Base-by-base conservation (phyloP, 1,139 yeast species). In the Arxiozyma bovina region DNA sequence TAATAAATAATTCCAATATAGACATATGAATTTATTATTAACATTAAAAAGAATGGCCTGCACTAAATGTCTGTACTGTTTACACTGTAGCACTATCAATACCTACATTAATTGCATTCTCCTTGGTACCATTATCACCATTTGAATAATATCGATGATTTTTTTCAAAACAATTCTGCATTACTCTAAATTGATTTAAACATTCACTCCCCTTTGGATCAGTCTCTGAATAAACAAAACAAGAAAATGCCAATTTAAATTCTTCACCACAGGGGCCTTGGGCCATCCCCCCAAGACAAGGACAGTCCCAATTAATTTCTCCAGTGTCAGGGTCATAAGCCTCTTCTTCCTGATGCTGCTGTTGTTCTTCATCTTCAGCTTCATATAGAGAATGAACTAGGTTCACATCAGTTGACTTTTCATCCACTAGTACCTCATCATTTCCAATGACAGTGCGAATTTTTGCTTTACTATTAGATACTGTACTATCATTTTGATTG, bases 221-320 rank as follows among this genome's bases (percentile, higher is more conserved):
- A 55, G 85, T 85, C 67, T 86, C 89, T 12, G 98, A 90, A 76
- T 87, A 91, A 43, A 93, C 94, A 69, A 94, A 93, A 72, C 99
- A 93, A 8, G 96, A 80, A 70, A 94, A 93, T 0, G 99, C 98
- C 54, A 82, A 90, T 75, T 91, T 91, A 78, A 91, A 93, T 73
- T 93, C 97, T 68, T 87, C 96, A 54, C 99, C 98, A 73, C 98
- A 91, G 55, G 98, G 97, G 0, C 99, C 99, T 60, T 89, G 79
- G 45, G 99, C 98, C 97, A 93, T 90, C 49, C 99, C 99, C 42
- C 98, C 99, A 55, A 94, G 77, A 73, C 99, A 93, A 17, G 99
- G 98, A 71, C 99, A 94, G 69, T 93, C 99, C 99, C 99, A 93
- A 81, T 93, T 93, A 73, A 93, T 94, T 71, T 93, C 98, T 42